Evolutionary conservation across 495 filamentous ascomycete species (phyloP), one percentile per base, ranked within the genome.

Genomic region (Baudoinia panamericana): DNA sequence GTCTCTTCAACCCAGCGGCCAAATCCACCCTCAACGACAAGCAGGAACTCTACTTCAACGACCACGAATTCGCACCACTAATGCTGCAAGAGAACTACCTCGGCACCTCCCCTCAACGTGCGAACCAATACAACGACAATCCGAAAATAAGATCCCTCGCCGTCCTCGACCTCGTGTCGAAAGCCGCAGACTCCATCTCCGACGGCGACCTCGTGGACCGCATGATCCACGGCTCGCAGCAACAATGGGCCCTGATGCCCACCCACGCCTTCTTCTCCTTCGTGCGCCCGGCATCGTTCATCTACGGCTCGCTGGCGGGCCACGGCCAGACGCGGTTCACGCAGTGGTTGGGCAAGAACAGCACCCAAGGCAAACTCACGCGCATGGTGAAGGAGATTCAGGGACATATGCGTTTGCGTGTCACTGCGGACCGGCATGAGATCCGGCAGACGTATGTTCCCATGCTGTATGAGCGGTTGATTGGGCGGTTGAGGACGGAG

Each of bases 51-150:
- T 99, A 99, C 61, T 99, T 99, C 69, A 94, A 96, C 55, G 90
- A 99, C 50, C 88, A 95, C 52, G 90, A 99, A 52, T 88, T 95
- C 59, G 93, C 83, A 54, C 83, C 78, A 52, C 60, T 99, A 36
- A 96, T 99, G 92, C 73, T 99, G 43, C 88, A 99, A 56, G 90
- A 99, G 59, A 96, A 99, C 52, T 99, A 96, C 51, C 66, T 99
- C 3, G 78, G 72, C 39, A 85, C 86, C 0, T 79, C 70, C 30
- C 92, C 88, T 11, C 66, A 71, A 7, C 67, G 71, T 9, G 60
- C 82, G 2, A 67, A 58, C 32, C 23, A 33, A 22, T 46, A 35
- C 41, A 57, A 62, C 19, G 75, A 74, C 43, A 57, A 59, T 1
- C 78, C 76, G 13, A 72, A 70, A 48, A 76, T 86, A 56, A 66